Evolutionary conservation across 2,329 filamentous ascomycete species (phyloP).

Genomic region (Rhynchosporium agropyri): DNA sequence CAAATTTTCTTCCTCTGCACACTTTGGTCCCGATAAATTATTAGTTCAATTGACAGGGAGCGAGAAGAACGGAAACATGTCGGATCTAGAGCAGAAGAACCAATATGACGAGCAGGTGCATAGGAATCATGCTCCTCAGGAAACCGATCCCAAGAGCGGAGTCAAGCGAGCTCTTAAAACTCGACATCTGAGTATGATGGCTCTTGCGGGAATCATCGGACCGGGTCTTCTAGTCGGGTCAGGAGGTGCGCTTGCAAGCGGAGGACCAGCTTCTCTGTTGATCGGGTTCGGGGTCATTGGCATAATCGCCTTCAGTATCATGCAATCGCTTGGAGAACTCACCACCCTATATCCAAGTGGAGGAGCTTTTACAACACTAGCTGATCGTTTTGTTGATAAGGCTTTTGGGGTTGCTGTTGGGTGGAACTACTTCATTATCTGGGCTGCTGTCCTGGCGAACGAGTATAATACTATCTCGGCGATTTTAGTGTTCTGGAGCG

Average conservation of each 20-base stretch:
- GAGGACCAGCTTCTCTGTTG: conserved; percentile 70
- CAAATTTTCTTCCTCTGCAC: not conserved
- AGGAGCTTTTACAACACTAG: conserved; percentile 71
- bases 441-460: conserved; percentile 57
- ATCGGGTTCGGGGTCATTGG: conserved; percentile 76
- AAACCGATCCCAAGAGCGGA: conserved; percentile 59
- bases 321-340: conserved; percentile 72
- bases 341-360: conserved; percentile 73
- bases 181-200: conserved; percentile 62
- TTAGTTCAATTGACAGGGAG: too few species aligned
- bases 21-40: not conserved
- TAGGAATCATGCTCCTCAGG: conserved; percentile 8
- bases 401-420: conserved; percentile 70
- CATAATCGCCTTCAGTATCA: conserved; percentile 60
- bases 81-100: conserved; percentile 8
- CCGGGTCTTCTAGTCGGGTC: conserved; percentile 73
- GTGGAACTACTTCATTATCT: conserved; percentile 43
- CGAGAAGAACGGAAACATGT: not conserved
- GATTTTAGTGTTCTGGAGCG: conserved; percentile 68
- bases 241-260: conserved; percentile 67
- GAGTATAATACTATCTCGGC: conserved; percentile 72
- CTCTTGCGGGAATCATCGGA: conserved; percentile 56
- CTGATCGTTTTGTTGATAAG: conserved; percentile 71
- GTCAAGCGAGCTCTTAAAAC: conserved; percentile 72
- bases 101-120: conserved; percentile 1